A percentile compares a stretch with the other conserved stretches of the same genome.
Conservation (phyloP, 352 stramenopile species). For the Elongisporangium undulatum region DNA sequence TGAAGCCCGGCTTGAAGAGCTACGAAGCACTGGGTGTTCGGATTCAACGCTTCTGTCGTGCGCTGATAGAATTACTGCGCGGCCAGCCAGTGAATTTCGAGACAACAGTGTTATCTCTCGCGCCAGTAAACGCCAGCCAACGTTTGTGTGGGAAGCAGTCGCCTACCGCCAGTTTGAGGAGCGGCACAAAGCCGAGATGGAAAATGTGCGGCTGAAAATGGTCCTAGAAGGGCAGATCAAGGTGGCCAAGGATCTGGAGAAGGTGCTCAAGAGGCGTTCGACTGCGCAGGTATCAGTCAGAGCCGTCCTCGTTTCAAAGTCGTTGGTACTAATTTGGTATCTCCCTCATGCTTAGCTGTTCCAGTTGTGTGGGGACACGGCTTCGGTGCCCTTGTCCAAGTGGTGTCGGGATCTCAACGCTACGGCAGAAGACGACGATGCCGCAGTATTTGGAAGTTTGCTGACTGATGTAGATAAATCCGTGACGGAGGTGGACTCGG, state of each 20-base stretch:
- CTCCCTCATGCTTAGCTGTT: not conserved
- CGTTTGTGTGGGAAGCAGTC: slow-evolving; percentile 32
- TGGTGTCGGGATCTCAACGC: slow-evolving; percentile 19
- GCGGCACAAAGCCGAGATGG: slow-evolving; percentile 38
- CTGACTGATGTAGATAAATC: slow-evolving; percentile 29
- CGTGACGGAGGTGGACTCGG: slow-evolving; percentile 26
- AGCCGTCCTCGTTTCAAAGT: not conserved
- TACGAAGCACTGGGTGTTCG: slow-evolving; percentile 4
- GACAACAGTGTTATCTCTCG: not conserved
- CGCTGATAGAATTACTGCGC: not conserved
- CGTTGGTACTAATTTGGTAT: not conserved
- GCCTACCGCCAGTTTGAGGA: slow-evolving; percentile 32
- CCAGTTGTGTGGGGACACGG: slow-evolving; percentile 18
- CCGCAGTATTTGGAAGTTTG: slow-evolving; percentile 28
- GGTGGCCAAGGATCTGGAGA: slow-evolving; percentile 45
- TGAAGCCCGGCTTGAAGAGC: slow-evolving; percentile 15
- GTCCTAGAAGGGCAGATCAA: slow-evolving; percentile 62
- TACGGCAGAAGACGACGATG: slow-evolving; percentile 16
- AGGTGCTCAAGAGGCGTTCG: slow-evolving; percentile 26
- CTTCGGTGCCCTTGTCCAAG: slow-evolving; percentile 12
- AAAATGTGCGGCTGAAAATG: slow-evolving; percentile 48
- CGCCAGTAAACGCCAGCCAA: not conserved
- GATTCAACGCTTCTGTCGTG: no score
- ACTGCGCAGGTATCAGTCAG: slow-evolving; percentile 6
- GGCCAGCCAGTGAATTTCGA: no score